Base-by-base conservation (phyloP, 2,329 filamentous ascomycete genomes). In the Talaromyces atroroseus region DNA sequence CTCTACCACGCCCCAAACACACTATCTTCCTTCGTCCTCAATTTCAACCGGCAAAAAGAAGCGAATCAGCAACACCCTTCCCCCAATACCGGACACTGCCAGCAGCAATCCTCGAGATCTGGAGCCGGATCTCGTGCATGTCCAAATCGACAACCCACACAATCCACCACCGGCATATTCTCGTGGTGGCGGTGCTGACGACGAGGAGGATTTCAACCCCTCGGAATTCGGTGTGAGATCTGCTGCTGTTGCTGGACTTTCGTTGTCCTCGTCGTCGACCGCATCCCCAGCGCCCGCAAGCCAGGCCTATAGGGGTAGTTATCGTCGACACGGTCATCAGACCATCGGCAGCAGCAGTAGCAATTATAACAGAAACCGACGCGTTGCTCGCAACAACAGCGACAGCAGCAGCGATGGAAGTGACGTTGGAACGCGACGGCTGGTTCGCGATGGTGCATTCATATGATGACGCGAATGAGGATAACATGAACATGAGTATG, bases 1-100 rank as follows among this genome's bases (percentile, higher is more conserved):
- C 5, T 62, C 62, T 8, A 57, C 45, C 61, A 61, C 61, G 64
- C 26, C 7, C 3, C 60, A 40, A 56, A 62, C 50, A 24, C 18
- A 42, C n/a, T 16, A 20, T 16, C 38, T 42, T 18, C 18, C 40
- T 23, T 12, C 40, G 11, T 54, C 52, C 12, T 40, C 52, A 4
- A 7, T 54, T 16, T 49, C 52, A 14, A 40, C 52, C 12, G 52
- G 52, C 11, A 54, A 49, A 49, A 40, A 42, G 52, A 48, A 42
- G 45, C 48, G 45, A 29, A 26, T 38, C 44, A 54, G 47, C 34
- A 70, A 69, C 46, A 69, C 68, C 2, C 63, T 72, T 1, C 68
- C 69, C 2, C 66, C 67, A 5, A 57, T 71, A 16, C 69, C 68
- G 3, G 66, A 70, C 32, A 50, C 58, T 60, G 2, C 61, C 66